A percentile compares a stretch with the other conserved stretches of the same genome.
phyloP scores from a whole-genome alignment of 495 filamentous ascomycete genomes.

The Corynascus novoguineensis region DNA sequence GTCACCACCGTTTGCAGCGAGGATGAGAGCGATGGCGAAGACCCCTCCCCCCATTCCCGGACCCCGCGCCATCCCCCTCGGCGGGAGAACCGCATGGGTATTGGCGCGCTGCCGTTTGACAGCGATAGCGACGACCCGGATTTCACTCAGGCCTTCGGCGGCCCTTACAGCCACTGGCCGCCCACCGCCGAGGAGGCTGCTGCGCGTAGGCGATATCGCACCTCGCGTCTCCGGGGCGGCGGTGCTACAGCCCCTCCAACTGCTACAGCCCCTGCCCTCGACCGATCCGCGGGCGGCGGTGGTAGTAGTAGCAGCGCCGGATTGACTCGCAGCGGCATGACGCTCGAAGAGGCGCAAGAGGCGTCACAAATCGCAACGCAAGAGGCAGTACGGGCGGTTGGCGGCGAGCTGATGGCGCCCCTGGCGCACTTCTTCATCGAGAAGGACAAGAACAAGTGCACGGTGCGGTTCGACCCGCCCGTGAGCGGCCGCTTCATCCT shows the following conservation, averaged over 20 bases:
- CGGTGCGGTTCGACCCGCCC: slow-evolving; percentile 81
- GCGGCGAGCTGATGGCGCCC: slow-evolving; percentile 56
- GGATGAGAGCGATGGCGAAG: slow-evolving; percentile 41
- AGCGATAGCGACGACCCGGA: slow-evolving; percentile 42
- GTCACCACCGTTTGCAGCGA: slow-evolving; percentile 52
- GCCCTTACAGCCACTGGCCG: slow-evolving; percentile 12
- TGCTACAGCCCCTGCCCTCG: not conserved
- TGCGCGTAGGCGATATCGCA: not conserved
- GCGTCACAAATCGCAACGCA: slow-evolving; percentile 50
- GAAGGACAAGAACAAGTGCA: slow-evolving; percentile 73
- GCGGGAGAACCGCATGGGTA: slow-evolving; percentile 32
- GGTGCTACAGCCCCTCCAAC: not conserved
- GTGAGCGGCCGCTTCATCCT: slow-evolving; percentile 76
- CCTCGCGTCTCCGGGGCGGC: not conserved
- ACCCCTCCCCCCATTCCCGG: slow-evolving; percentile 13
- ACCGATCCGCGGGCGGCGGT: not conserved
- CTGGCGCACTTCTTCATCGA: slow-evolving; percentile 76
- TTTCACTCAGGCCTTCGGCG: slow-evolving; percentile 13
- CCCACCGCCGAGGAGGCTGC: slow-evolving; percentile 4
- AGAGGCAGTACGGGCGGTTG: slow-evolving; percentile 50
- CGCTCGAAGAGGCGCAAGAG: slow-evolving; percentile 45
- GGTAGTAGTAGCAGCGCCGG: slow-evolving; percentile 12
- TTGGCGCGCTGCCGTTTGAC: slow-evolving; percentile 49
- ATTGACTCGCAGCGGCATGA: slow-evolving; percentile 27
- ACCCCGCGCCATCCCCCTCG: slow-evolving; percentile 28